These are phyloP conservation scores for Tephrocybe sp. DNA, from an alignment of 768 basidiomycete genomes.

Conservation along the genomic window DNA sequence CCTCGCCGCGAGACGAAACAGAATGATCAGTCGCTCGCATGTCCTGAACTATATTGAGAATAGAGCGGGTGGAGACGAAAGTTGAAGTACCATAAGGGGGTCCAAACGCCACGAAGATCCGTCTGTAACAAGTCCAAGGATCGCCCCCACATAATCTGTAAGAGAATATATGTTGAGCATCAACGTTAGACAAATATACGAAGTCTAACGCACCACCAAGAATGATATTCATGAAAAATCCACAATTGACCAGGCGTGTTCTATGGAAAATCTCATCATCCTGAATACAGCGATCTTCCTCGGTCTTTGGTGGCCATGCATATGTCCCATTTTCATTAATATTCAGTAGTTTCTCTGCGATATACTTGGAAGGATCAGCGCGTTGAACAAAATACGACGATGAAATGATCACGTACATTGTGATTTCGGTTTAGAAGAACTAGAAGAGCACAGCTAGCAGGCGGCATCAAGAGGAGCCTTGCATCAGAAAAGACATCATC, in stretches of 20 bases:
- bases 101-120: slow-evolving; percentile 65
- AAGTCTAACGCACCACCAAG: slow-evolving; percentile 38
- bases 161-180: background rate
- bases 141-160: slow-evolving; percentile 71
- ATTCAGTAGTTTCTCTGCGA: slow-evolving; percentile 61
- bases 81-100: slow-evolving; percentile 52
- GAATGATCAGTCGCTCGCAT: slow-evolving; percentile 50
- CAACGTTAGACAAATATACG: background rate
- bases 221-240: slow-evolving; percentile 68
- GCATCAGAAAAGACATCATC: slow-evolving; percentile 70
- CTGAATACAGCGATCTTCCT: slow-evolving; percentile 36
- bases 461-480: slow-evolving; percentile 70
- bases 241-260: slow-evolving; percentile 70
- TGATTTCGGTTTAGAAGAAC: slow-evolving; percentile 73
- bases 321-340: slow-evolving; percentile 66
- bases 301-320: slow-evolving; percentile 20
- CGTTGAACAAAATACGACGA: background rate
- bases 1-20: slow-evolving; percentile 61
- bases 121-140: slow-evolving; percentile 67
- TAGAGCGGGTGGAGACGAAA: background rate
- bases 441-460: slow-evolving; percentile 62
- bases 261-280: slow-evolving; percentile 80
- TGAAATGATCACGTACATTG: slow-evolving; percentile 44
- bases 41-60: slow-evolving; percentile 29
- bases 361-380: slow-evolving; percentile 43